These are phyloP conservation scores for Neurospora intermedia DNA, from an alignment of 495 filamentous ascomycete species.

Conservation along the genomic window DNA sequence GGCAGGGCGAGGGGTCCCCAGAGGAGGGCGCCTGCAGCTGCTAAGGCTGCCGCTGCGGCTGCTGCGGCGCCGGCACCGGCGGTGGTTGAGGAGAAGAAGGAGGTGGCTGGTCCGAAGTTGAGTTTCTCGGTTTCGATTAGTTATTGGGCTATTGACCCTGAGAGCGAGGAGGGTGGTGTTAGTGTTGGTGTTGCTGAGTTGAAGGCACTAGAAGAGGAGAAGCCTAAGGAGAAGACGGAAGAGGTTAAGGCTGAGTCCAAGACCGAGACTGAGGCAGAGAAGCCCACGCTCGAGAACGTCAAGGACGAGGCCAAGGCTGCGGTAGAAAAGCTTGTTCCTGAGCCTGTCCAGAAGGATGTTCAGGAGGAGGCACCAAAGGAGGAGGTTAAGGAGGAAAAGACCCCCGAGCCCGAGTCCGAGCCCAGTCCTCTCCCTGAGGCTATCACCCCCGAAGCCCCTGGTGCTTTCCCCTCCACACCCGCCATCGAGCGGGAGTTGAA, in stretches of 20 bases:
- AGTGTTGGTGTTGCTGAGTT: conserved; percentile 18
- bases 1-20: conserved; percentile 80
- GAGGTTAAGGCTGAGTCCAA: conserved; percentile 27
- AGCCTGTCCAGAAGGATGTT: background rate
- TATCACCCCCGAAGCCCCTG: background rate
- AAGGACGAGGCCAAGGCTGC: conserved; percentile 15
- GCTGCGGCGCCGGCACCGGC: conserved; percentile 10
- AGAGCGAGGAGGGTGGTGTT: conserved; percentile 31
- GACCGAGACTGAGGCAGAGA: conserved; percentile 25
- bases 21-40: conserved; percentile 54
- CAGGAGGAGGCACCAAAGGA: conserved; percentile 6
- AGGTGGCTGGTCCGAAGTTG: conserved; percentile 11
- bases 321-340: conserved; percentile 10
- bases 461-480: background rate
- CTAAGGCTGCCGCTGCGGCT: conserved; percentile 23
- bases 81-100: conserved; percentile 14
- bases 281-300: conserved; percentile 7
- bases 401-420: conserved; percentile 11
- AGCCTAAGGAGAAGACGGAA: background rate
- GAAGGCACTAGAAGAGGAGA: conserved; percentile 5
- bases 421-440: conserved; percentile 3
- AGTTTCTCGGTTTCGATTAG: conserved; percentile 31
- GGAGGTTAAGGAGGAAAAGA: conserved; percentile 14
- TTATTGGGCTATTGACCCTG: conserved; percentile 40
- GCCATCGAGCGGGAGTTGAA: conserved; percentile 7